Conservation (phyloP, 106 monocot genomes). For the Acorus gramineus region DNA sequence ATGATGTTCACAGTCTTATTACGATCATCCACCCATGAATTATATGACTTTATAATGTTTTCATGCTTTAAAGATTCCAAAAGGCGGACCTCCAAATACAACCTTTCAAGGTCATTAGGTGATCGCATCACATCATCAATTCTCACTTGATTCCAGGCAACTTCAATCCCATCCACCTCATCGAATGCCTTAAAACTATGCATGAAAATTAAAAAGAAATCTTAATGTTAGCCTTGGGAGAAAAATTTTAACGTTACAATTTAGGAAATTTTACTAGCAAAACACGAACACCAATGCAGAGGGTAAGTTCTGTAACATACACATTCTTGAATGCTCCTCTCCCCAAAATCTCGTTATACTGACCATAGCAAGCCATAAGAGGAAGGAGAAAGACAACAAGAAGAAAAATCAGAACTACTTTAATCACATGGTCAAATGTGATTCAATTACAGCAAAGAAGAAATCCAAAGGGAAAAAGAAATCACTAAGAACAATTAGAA, state of each 20-base stretch:
- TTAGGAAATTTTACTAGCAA: too few species aligned
- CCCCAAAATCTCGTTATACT: constrained; percentile 53
- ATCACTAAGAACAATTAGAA: neutral
- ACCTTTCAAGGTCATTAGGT: constrained; percentile 39
- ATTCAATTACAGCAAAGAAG: neutral
- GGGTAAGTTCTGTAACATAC: constrained; percentile 17
- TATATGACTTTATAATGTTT: constrained; percentile 60
- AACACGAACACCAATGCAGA: too few species aligned
- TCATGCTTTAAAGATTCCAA: constrained; percentile 59
- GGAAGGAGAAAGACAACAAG: too few species aligned
- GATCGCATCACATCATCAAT: constrained; percentile 49
- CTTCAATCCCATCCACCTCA: constrained; percentile 58
- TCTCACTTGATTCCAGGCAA: constrained; percentile 68
- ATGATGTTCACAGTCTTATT: constrained; percentile 68
- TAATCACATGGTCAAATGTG: too few species aligned
- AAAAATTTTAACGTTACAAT: too few species aligned
- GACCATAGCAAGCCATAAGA: neutral
- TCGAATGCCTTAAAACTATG: constrained; percentile 62
- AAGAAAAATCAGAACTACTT: too few species aligned
- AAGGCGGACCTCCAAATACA: constrained; percentile 61
- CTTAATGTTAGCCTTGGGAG: too few species aligned
- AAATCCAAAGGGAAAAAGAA: neutral
- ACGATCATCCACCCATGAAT: constrained; percentile 62
- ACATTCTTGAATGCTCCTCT: constrained; percentile 70
- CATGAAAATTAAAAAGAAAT: neutral